Percentiles rank a stretch among this genome's conserved stretches.
phyloP scores from a whole-genome alignment of 1,139 yeast species.

The Hyphopichia khmerensis region DNA sequence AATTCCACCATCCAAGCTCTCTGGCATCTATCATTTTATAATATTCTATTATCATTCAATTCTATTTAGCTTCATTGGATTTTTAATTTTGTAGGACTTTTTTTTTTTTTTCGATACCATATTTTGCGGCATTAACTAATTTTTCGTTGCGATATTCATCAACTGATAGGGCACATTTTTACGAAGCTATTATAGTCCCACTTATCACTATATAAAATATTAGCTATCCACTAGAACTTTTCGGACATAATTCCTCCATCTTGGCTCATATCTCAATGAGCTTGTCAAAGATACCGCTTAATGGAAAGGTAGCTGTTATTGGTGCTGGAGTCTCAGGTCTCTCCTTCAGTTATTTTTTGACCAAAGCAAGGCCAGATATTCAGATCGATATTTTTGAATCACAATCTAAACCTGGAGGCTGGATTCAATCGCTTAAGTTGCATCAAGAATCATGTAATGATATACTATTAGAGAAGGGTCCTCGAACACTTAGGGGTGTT shows the following conservation, averaged over 20 bases:
- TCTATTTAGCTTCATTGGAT: background rate
- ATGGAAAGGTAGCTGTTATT: conserved; percentile 58
- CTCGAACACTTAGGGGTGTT: conserved; percentile 71
- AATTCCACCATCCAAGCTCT: too few relatives aligned
- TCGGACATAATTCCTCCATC: too few relatives aligned
- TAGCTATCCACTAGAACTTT: too few relatives aligned
- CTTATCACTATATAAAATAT: too few relatives aligned
- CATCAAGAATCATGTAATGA: conserved; percentile 6
- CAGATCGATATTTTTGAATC: conserved; percentile 63
- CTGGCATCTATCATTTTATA: too few relatives aligned
- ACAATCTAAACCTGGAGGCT: conserved; percentile 66
- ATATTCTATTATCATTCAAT: too few relatives aligned
- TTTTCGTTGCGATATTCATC: background rate
- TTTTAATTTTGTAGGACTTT: background rate
- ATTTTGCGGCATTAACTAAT: background rate
- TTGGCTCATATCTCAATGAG: background rate
- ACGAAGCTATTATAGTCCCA: background rate
- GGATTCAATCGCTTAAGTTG: conserved; percentile 55
- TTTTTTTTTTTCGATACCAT: background rate
- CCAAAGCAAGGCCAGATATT: conserved; percentile 69
- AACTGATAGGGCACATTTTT: background rate
- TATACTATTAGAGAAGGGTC: conserved; percentile 64
- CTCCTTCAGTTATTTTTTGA: conserved; percentile 71
- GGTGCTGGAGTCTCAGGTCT: conserved; percentile 93
- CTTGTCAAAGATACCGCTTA: conserved; percentile 9